Evolutionary conservation across 106 monocot species (phyloP).

Genomic region (Phalaenopsis aphrodite): DNA sequence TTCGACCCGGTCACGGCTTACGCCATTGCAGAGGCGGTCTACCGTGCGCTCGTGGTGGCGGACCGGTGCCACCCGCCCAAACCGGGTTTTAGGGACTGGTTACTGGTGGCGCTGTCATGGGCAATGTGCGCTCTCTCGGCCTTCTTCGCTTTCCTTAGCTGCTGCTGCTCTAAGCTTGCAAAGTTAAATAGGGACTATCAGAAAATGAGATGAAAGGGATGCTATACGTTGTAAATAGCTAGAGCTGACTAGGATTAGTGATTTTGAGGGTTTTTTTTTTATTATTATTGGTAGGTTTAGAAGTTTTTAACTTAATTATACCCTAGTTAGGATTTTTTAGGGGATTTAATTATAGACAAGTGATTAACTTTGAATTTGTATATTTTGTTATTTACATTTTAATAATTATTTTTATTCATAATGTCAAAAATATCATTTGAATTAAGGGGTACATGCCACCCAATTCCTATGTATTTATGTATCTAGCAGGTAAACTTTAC

Average conservation of each 20-base stretch:
- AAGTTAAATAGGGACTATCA: slow-evolving; percentile 12
- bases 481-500: no score
- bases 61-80: slow-evolving; percentile 43
- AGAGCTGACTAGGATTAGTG: not conserved
- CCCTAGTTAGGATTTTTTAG: no score
- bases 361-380: no score
- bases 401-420: no score
- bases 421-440: no score
- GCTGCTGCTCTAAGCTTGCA: slow-evolving; percentile 25
- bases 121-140: slow-evolving; percentile 18
- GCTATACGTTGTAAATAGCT: not conserved
- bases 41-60: slow-evolving; percentile 31
- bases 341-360: no score
- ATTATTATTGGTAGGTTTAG: not conserved
- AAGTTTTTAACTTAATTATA: not conserved
- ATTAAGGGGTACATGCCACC: no score
- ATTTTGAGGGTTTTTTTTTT: no score
- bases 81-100: slow-evolving; percentile 20
- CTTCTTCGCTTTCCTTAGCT: slow-evolving; percentile 33
- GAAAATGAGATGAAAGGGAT: slow-evolving; percentile 10
- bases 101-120: slow-evolving; percentile 15
- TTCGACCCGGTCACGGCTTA: slow-evolving; percentile 39
- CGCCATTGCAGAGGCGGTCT: slow-evolving; percentile 24
- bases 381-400: no score
- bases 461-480: no score